These are phyloP conservation scores for Pholiota molesta DNA, from an alignment of 768 basidiomycete species.

Conservation along the genomic window DNA sequence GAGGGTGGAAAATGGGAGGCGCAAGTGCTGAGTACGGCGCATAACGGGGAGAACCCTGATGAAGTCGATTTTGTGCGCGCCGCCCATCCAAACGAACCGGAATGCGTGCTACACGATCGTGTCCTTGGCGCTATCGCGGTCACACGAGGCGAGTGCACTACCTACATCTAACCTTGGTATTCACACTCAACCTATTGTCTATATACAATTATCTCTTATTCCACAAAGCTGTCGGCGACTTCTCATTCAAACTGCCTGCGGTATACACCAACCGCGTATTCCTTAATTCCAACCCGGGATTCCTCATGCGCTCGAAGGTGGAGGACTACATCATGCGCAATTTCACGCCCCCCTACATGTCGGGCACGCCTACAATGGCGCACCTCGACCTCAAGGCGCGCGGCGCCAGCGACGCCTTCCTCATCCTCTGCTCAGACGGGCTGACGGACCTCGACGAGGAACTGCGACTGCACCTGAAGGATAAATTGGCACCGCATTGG, in stretches of 20 bases:
- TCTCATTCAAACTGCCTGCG: constrained; percentile 53
- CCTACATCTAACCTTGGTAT: background rate
- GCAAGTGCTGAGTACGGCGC: constrained; percentile 45
- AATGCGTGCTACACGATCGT: constrained; percentile 45
- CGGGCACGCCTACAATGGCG: constrained; percentile 43
- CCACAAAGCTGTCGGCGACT: constrained; percentile 53
- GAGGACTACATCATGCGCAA: constrained; percentile 47
- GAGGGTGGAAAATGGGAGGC: constrained; percentile 38
- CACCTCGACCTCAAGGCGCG: constrained; percentile 37
- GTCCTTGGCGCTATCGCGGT: constrained; percentile 60
- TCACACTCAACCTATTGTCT: background rate
- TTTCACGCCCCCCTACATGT: constrained; percentile 57
- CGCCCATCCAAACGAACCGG: constrained; percentile 52
- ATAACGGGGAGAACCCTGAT: constrained; percentile 47
- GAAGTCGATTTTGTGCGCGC: constrained; percentile 43
- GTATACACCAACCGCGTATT: constrained; percentile 51
- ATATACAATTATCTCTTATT: background rate
- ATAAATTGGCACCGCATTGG: constrained; percentile 37
- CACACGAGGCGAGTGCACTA: constrained; percentile 46
- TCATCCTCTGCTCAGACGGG: constrained; percentile 58
- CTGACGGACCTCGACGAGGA: constrained; percentile 46
- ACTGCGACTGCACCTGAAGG: constrained; percentile 27
- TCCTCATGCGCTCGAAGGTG: constrained; percentile 36
- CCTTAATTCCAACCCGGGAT: constrained; percentile 40
- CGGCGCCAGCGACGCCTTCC: constrained; percentile 29